A percentile compares a stretch with the other conserved stretches of the same genome.
Evolutionary conservation across 768 basidiomycete genomes (phyloP).

Genomic region (Strobilomyces echinocephalus): DNA sequence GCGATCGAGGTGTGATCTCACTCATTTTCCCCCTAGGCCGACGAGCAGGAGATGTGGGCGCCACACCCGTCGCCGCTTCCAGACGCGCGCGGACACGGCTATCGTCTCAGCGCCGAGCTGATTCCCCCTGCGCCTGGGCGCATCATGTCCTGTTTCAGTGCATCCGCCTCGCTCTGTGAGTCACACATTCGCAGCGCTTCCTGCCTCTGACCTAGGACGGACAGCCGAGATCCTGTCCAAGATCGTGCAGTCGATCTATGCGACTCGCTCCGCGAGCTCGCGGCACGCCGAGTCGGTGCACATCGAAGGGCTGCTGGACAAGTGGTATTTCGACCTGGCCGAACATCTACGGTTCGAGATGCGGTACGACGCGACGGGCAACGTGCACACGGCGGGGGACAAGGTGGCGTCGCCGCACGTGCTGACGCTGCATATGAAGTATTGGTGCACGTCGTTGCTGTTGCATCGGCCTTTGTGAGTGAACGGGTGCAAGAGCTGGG

Average conservation of each 20-base stretch:
- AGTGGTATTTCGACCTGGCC: conserved; percentile 71
- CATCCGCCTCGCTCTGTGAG: conserved; percentile 68
- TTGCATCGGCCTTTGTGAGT: conserved; percentile 78
- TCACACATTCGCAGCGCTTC: conserved; percentile 1
- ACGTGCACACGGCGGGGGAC: conserved; percentile 12
- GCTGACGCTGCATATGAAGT: conserved; percentile 78
- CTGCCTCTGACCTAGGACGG: conserved; percentile 5
- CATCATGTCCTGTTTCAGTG: conserved; percentile 72
- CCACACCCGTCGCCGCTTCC: conserved; percentile 36
- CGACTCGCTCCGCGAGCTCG: conserved; percentile 51
- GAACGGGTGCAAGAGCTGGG: no score
- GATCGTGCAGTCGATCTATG: conserved; percentile 69
- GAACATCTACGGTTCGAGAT: conserved; percentile 63
- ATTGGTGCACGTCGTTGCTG: conserved; percentile 74
- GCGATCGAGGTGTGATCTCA: neutral
- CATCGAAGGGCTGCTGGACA: conserved; percentile 61
- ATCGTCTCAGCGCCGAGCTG: conserved; percentile 18
- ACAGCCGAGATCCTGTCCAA: conserved; percentile 64
- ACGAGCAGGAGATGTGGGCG: conserved; percentile 56
- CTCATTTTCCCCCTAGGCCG: conserved; percentile 39
- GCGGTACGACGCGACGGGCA: conserved; percentile 36
- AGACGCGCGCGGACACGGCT: conserved; percentile 29
- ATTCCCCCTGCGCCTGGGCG: conserved; percentile 39
- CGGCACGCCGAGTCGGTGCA: conserved; percentile 54
- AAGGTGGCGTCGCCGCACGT: conserved; percentile 55